These are phyloP conservation scores for Grammothele lineata DNA, from an alignment of 768 basidiomycete genomes.

Conservation along the genomic window DNA sequence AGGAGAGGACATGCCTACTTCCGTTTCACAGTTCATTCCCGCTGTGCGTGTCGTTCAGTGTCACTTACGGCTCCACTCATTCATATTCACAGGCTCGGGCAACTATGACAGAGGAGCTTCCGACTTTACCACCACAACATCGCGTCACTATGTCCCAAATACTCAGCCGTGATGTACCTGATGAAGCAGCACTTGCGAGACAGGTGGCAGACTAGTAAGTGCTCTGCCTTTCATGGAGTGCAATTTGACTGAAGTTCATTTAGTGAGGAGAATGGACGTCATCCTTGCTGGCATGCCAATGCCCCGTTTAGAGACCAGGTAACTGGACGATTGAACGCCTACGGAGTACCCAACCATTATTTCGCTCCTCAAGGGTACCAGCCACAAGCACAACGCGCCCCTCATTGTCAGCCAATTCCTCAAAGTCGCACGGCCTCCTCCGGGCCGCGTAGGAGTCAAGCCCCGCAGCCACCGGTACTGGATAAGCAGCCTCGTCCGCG, in stretches of 20 bases:
- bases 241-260: no score
- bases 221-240: no score
- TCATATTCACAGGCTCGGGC: constrained; percentile 12
- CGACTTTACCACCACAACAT: constrained; percentile 38
- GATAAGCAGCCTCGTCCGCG: no score
- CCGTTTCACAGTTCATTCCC: constrained; percentile 56
- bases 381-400: no score
- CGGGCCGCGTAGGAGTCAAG: no score
- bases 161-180: constrained; percentile 41
- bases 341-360: neutral
- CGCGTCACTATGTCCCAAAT: constrained; percentile 51
- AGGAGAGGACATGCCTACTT: constrained; percentile 48
- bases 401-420: no score
- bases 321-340: neutral
- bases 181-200: constrained; percentile 38
- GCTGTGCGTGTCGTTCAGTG: constrained; percentile 30
- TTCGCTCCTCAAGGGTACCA: no score
- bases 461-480: no score
- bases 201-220: constrained; percentile 50
- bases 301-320: constrained; percentile 9
- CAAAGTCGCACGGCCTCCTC: no score
- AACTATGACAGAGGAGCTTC: constrained; percentile 45
- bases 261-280: no score
- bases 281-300: constrained; percentile 6
- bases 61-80: no score